Percentiles rank a stretch among this genome's conserved stretches.
Conservation (phyloP, 129 eudicot genomes). For the Chrysanthemum makinoi region DNA sequence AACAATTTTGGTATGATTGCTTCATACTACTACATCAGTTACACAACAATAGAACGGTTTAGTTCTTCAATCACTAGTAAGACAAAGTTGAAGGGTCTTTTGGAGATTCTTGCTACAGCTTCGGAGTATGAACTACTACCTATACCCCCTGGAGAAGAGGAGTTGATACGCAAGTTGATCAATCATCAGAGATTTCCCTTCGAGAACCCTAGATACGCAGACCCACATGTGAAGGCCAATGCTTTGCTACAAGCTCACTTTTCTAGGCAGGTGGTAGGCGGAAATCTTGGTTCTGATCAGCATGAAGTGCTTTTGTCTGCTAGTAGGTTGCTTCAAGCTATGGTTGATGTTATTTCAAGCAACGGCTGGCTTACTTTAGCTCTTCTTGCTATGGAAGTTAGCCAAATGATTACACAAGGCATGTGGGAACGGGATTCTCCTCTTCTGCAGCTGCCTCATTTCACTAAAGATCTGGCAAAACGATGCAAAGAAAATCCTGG, state of each 20-base stretch:
- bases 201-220: constrained; percentile 63
- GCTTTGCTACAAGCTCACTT: constrained; percentile 84
- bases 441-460: constrained; percentile 86
- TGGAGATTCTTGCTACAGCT: constrained; percentile 85
- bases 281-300: constrained; percentile 84
- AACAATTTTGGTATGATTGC: constrained; percentile 82
- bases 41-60: constrained; percentile 79
- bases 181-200: constrained; percentile 76
- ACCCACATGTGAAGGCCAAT: constrained; percentile 83
- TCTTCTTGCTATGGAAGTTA: constrained; percentile 87
- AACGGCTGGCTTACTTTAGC: constrained; percentile 87
- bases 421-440: constrained; percentile 94
- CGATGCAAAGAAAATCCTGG: constrained; percentile 81
- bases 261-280: constrained; percentile 76
- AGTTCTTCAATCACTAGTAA: constrained; percentile 65
- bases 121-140: constrained; percentile 76
- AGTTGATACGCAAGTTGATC: constrained; percentile 52
- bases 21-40: constrained; percentile 76
- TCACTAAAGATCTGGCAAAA: constrained; percentile 77
- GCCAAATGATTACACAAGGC: constrained; percentile 94
- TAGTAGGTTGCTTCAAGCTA: constrained; percentile 78
- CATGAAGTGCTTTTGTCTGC: constrained; percentile 77
- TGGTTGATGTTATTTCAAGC: constrained; percentile 96
- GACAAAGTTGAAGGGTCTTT: constrained; percentile 78
- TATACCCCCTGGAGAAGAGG: constrained; percentile 81